Conservation (phyloP, 208 protist genomes). For the Phytomonas francai region DNA sequence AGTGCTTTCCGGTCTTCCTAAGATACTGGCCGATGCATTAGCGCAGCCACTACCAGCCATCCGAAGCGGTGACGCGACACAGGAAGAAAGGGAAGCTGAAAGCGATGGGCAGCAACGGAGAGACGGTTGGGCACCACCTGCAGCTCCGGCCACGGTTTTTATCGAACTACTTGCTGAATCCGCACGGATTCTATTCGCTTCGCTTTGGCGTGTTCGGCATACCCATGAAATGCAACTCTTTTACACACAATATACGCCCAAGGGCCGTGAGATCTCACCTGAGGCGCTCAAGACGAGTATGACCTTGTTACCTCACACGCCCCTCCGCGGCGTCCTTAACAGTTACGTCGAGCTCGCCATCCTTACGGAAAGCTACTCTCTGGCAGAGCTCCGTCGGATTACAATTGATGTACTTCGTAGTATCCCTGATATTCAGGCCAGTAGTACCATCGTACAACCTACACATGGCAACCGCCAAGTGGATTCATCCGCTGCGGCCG, state of each 20-base stretch:
- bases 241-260: slow-evolving; percentile 18
- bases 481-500: slow-evolving; percentile 14
- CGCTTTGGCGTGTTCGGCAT: slow-evolving; percentile 73
- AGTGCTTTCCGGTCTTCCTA: slow-evolving; percentile 62
- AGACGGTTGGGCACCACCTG: slow-evolving; percentile 26
- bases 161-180: slow-evolving; percentile 42
- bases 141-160: slow-evolving; percentile 26
- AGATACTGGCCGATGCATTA: slow-evolving; percentile 32
- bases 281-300: slow-evolving; percentile 18
- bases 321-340: slow-evolving; percentile 74
- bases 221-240: slow-evolving; percentile 52
- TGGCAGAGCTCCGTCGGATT: slow-evolving; percentile 23
- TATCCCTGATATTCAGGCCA: slow-evolving; percentile 37
- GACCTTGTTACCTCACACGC: slow-evolving; percentile 63
- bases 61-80: not conserved
- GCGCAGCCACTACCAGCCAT: not conserved
- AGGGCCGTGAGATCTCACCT: slow-evolving; percentile 21
- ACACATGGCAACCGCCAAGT: not conserved
- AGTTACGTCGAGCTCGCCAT: slow-evolving; percentile 60
- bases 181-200: slow-evolving; percentile 44
- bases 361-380: slow-evolving; percentile 18
- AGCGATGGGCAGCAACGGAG: slow-evolving; percentile 4
- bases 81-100: slow-evolving; percentile 10
- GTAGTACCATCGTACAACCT: slow-evolving; percentile 11
- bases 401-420: slow-evolving; percentile 46